Evolutionary conservation across 2,329 filamentous ascomycete species (phyloP).

Genomic region (Alternaria sp.): DNA sequence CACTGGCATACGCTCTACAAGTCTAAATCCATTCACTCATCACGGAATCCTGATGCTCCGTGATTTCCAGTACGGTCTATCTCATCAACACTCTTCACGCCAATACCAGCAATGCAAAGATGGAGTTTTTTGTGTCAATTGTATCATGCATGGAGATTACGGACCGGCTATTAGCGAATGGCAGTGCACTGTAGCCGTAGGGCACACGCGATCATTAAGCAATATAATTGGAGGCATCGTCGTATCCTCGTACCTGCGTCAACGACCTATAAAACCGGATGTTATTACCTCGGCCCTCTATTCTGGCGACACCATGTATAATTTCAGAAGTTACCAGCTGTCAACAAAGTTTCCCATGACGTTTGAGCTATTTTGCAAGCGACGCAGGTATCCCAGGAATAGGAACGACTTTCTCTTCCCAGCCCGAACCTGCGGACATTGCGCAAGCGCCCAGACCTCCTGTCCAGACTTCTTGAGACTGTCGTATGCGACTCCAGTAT

Average conservation of each 20-base stretch:
- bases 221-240: neutral
- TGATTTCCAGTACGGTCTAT: neutral
- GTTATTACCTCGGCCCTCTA: slow-evolving; percentile 17
- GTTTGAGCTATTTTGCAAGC: slow-evolving; percentile 29
- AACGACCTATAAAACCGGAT: neutral
- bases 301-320: slow-evolving; percentile 17
- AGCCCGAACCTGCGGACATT: slow-evolving; percentile 11
- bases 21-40: slow-evolving; percentile 6
- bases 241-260: slow-evolving; percentile 2
- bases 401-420: slow-evolving; percentile 2
- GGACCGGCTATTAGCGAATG: slow-evolving; percentile 31
- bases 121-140: slow-evolving; percentile 20
- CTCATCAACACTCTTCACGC: slow-evolving; percentile 15
- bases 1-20: neutral
- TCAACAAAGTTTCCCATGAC: slow-evolving; percentile 26
- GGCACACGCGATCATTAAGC: slow-evolving; percentile 22
- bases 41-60: neutral
- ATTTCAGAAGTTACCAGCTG: slow-evolving; percentile 23
- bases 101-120: slow-evolving; percentile 20
- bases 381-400: slow-evolving; percentile 24
- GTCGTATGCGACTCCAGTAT: slow-evolving; percentile 5
- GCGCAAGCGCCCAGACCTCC: slow-evolving; percentile 11
- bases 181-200: slow-evolving; percentile 24
- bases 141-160: slow-evolving; percentile 25
- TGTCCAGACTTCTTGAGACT: slow-evolving; percentile 6